Percentiles rank a stretch among this genome's conserved stretches.
Evolutionary conservation across 148 eudicot species (phyloP).

Genomic region (Rheum nobile): DNA sequence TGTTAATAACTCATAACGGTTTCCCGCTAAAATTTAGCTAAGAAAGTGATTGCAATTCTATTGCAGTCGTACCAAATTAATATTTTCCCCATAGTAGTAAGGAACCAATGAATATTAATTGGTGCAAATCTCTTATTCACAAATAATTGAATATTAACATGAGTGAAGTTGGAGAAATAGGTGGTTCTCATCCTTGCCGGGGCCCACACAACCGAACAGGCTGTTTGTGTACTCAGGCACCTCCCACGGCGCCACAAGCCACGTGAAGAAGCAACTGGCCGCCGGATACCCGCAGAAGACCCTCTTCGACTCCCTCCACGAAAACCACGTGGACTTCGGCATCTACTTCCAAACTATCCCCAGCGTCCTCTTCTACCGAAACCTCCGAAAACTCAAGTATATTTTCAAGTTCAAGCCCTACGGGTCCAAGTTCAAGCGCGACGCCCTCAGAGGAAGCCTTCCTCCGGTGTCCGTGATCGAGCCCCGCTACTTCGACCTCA

Average conservation of each 20-base stretch:
- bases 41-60: not conserved
- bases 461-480: conserved; percentile 68
- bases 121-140: not conserved
- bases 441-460: conserved; percentile 56
- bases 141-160: not conserved
- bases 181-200: conserved; percentile 86
- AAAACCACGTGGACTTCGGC: conserved; percentile 50
- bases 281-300: conserved; percentile 83
- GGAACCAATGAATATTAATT: not conserved
- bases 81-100: too few relatives aligned
- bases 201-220: conserved; percentile 93
- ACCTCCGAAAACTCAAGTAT: conserved; percentile 83
- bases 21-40: not conserved
- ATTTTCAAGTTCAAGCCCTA: conserved; percentile 61
- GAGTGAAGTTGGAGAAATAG: conserved; percentile 4
- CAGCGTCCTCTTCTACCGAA: conserved; percentile 70
- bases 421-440: conserved; percentile 46
- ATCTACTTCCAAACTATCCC: conserved; percentile 73
- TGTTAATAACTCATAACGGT: not conserved
- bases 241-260: conserved; percentile 83
- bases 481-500: conserved; percentile 81
- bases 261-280: conserved; percentile 70
- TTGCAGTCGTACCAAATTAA: too few relatives aligned
- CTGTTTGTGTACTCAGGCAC: conserved; percentile 85
- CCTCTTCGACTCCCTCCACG: conserved; percentile 80